These are phyloP conservation scores for Extremus antarcticus DNA, from an alignment of 495 filamentous ascomycete genomes.

Conservation along the genomic window DNA sequence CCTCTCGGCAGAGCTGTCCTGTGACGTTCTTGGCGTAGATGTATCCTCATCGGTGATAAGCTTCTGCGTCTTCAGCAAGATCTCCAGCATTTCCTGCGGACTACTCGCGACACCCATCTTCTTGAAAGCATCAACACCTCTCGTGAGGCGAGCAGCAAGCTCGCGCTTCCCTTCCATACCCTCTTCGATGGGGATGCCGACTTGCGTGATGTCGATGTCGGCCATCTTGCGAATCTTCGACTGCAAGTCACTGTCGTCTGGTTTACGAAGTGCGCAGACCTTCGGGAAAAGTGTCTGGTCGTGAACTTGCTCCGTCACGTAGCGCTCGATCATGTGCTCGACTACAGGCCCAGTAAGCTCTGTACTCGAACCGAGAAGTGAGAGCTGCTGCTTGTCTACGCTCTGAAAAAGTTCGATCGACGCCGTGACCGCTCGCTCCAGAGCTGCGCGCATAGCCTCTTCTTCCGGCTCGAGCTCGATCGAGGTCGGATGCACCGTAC, in stretches of 20 bases:
- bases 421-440: constrained; percentile 85
- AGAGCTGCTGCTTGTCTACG: constrained; percentile 91
- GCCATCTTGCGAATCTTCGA: constrained; percentile 84
- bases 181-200: constrained; percentile 73
- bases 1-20: constrained; percentile 17
- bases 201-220: constrained; percentile 85
- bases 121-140: constrained; percentile 79
- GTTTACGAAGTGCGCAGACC: constrained; percentile 62
- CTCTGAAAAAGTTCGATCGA: constrained; percentile 92
- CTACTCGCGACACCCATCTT: constrained; percentile 74
- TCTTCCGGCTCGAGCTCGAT: constrained; percentile 68
- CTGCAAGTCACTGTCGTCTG: constrained; percentile 85
- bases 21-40: constrained; percentile 21
- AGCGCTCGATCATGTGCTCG: constrained; percentile 88
- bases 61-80: constrained; percentile 78
- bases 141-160: constrained; percentile 55
- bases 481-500: constrained; percentile 19
- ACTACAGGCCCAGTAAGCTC: constrained; percentile 87
- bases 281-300: constrained; percentile 74
- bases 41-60: constrained; percentile 50
- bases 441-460: constrained; percentile 67
- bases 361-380: constrained; percentile 81
- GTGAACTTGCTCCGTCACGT: constrained; percentile 88
- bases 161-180: constrained; percentile 61
- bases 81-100: constrained; percentile 90